phyloP scores from a whole-genome alignment of 1,284 basidiomycete genomes.

The Ganoderma boninense region DNA sequence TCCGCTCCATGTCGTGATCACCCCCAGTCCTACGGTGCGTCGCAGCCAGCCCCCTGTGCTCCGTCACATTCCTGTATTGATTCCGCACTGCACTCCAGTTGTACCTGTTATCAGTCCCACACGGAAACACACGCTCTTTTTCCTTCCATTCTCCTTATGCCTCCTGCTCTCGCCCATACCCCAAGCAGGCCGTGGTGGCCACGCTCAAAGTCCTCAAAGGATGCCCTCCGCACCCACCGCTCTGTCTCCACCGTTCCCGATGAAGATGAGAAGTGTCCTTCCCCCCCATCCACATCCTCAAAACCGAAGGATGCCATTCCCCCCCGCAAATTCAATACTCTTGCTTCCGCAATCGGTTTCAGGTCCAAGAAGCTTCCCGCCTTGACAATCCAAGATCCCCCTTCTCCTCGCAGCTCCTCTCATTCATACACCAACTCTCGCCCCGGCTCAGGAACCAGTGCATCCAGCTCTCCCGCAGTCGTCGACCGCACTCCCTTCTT shows the following conservation, averaged over 20 bases:
- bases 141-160: slow-evolving; percentile 39
- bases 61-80: slow-evolving; percentile 22
- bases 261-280: slow-evolving; percentile 34
- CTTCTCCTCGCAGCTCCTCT: slow-evolving; percentile 34
- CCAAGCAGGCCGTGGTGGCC: slow-evolving; percentile 46
- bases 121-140: slow-evolving; percentile 39
- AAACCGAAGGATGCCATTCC: slow-evolving; percentile 35
- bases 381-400: slow-evolving; percentile 61
- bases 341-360: slow-evolving; percentile 68
- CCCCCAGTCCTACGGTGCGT: slow-evolving; percentile 13
- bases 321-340: slow-evolving; percentile 57
- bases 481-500: slow-evolving; percentile 38
- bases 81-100: slow-evolving; percentile 30
- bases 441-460: slow-evolving; percentile 37
- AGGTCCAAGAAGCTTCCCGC: slow-evolving; percentile 66
- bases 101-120: slow-evolving; percentile 35
- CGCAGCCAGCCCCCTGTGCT: slow-evolving; percentile 9
- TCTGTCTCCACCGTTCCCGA: slow-evolving; percentile 32
- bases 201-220: slow-evolving; percentile 43
- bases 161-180: slow-evolving; percentile 31
- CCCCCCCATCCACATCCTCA: slow-evolving; percentile 25
- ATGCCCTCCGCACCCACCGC: slow-evolving; percentile 32
- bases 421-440: slow-evolving; percentile 35
- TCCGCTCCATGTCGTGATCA: slow-evolving; percentile 25
- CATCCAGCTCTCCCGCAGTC: slow-evolving; percentile 32